These are phyloP conservation scores for Annulohypoxylon maeteangense DNA, from an alignment of 495 filamentous ascomycete genomes.

Conservation along the genomic window DNA sequence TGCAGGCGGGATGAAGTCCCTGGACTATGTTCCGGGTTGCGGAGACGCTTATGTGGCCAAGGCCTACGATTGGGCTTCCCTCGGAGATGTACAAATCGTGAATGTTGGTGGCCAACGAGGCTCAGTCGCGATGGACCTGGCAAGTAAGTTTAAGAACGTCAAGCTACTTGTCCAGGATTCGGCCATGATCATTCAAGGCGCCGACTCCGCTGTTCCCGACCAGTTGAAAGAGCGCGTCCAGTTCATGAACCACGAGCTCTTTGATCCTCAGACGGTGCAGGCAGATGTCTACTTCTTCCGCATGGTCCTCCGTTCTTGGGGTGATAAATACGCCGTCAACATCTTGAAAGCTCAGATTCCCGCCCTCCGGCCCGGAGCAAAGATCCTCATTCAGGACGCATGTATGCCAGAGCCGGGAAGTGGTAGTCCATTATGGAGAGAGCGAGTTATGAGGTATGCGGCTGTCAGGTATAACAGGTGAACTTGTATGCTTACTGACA, in stretches of 20 bases:
- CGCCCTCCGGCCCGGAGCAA: neutral
- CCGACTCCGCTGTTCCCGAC: neutral
- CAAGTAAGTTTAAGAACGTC: neutral
- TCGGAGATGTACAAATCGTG: neutral
- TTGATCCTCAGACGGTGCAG: neutral
- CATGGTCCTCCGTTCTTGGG: neutral
- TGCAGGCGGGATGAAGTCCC: neutral
- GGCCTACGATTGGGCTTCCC: neutral
- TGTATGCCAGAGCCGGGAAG: neutral
- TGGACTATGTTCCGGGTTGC: neutral
- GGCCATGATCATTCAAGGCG: neutral
- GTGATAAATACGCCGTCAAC: neutral
- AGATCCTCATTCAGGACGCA: neutral
- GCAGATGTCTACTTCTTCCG: neutral
- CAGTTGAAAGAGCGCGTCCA: neutral
- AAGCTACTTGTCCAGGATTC: neutral
- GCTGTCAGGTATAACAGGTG: neutral
- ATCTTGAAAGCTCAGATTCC: neutral
- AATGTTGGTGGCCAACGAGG: neutral
- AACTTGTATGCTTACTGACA: slow-evolving; percentile 11
- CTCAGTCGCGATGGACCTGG: neutral
- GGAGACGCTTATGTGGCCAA: neutral
- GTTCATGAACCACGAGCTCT: neutral
- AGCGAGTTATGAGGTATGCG: neutral
- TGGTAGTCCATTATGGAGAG: neutral